phyloP scores from a whole-genome alignment of 345 rosid species.

The Moringa oleifera region DNA sequence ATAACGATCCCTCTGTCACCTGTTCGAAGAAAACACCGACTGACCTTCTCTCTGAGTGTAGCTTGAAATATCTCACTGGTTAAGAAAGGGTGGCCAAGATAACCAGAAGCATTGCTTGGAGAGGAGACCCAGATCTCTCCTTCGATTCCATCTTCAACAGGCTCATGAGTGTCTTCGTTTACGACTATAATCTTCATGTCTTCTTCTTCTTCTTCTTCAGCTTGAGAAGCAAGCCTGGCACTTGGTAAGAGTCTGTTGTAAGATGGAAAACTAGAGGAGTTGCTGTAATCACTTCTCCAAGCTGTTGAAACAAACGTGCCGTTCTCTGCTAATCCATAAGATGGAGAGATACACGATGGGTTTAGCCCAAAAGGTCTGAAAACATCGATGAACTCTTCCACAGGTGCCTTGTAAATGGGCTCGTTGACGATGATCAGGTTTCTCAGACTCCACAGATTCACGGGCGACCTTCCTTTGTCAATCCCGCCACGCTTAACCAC shows the following conservation, averaged over 20 bases:
- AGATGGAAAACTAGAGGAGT: conserved; percentile 18
- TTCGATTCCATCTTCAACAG: conserved; percentile 43
- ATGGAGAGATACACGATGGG: conserved; percentile 47
- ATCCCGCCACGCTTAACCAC: conserved; percentile 47
- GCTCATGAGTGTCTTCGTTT: conserved; percentile 38
- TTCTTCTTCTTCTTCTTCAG: conserved; percentile 20
- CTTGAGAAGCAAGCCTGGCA: conserved; percentile 30
- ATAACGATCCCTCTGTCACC: conserved; percentile 47
- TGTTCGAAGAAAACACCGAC: conserved; percentile 35
- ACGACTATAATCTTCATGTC: conserved; percentile 47
- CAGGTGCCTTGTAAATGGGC: conserved; percentile 39
- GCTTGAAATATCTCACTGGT: conserved; percentile 41
- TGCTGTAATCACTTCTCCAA: conserved; percentile 30
- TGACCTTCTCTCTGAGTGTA: conserved; percentile 21
- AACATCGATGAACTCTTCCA: conserved; percentile 37
- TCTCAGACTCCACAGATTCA: conserved; percentile 36
- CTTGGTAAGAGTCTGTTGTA: conserved; percentile 45
- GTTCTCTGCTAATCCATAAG: conserved; percentile 62
- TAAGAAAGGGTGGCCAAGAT: conserved; percentile 47
- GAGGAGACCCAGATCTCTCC: conserved; percentile 72
- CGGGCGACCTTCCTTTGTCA: conserved; percentile 11
- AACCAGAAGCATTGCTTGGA: conserved; percentile 57
- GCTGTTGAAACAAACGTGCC: conserved; percentile 65
- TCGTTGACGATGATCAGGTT: conserved; percentile 56
- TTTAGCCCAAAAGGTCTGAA: conserved; percentile 37